Conservation (phyloP, 345 rosid genomes). For the Pugionium cornutum region DNA sequence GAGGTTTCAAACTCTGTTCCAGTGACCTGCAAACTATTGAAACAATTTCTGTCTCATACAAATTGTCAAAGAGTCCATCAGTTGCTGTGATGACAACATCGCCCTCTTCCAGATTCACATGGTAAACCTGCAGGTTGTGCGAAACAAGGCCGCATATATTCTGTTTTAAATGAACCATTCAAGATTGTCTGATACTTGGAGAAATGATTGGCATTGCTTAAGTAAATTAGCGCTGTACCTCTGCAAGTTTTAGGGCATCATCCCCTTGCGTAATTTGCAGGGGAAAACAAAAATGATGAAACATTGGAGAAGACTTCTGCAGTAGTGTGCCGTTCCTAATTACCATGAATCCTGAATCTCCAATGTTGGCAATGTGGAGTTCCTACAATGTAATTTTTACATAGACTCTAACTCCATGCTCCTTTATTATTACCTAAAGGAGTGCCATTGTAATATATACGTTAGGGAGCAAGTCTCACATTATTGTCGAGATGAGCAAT, state of each 20-base stretch:
- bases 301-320: conserved; percentile 61
- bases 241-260: conserved; percentile 49
- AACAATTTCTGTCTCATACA: conserved; percentile 67
- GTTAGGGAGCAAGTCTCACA: conserved; percentile 45
- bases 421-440: background rate
- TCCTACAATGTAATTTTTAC: conserved; percentile 44
- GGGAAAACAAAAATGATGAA: conserved; percentile 69
- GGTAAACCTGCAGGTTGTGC: conserved; percentile 49
- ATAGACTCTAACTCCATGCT: conserved; percentile 14
- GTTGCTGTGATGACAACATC: conserved; percentile 62
- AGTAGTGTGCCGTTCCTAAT: conserved; percentile 54
- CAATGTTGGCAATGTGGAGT: conserved; percentile 67
- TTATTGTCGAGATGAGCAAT: conserved; percentile 62
- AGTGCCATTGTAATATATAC: conserved; percentile 1
- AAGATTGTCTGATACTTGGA: conserved; percentile 20
- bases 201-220: background rate
- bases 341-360: conserved; percentile 75
- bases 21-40: conserved; percentile 47
- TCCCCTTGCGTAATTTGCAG: conserved; percentile 53
- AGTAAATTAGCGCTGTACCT: conserved; percentile 46
- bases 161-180: background rate
- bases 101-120: conserved; percentile 53
- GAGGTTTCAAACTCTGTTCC: conserved; percentile 51
- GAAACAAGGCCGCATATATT: conserved; percentile 3
- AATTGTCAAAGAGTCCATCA: conserved; percentile 79